These are phyloP conservation scores for Coprinopsis strossmayeri DNA, from an alignment of 768 basidiomycete genomes.

Conservation along the genomic window DNA sequence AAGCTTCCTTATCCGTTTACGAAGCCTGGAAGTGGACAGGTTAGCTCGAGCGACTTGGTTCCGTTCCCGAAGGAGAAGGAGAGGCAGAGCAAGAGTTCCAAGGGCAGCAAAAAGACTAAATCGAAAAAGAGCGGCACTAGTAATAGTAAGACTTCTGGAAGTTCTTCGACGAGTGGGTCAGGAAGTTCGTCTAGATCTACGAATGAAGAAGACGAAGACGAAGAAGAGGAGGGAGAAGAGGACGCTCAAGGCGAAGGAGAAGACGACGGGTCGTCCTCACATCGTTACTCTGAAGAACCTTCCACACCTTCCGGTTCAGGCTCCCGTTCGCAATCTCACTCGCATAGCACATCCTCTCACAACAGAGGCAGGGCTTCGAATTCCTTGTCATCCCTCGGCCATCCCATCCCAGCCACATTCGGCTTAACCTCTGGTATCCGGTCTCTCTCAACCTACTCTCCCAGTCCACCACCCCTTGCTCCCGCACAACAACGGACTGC, in stretches of 20 bases:
- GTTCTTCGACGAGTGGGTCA: constrained; percentile 16
- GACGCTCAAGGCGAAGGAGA: constrained; percentile 27
- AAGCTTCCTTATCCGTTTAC: constrained; percentile 68
- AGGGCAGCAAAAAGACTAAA: constrained; percentile 13
- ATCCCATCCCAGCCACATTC: constrained; percentile 51
- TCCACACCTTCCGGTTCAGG: constrained; percentile 1
- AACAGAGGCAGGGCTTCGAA: constrained; percentile 60
- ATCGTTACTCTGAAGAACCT: constrained; percentile 8
- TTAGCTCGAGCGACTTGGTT: constrained; percentile 54
- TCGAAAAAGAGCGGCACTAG: constrained; percentile 13
- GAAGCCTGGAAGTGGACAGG: constrained; percentile 47
- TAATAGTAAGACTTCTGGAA: constrained; percentile 10
- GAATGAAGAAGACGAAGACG: constrained; percentile 14
- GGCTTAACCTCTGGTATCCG: neutral
- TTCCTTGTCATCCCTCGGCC: constrained; percentile 82
- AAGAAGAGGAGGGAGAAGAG: constrained; percentile 24
- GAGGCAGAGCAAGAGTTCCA: constrained; percentile 16
- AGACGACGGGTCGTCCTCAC: constrained; percentile 17
- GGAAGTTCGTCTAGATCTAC: constrained; percentile 15
- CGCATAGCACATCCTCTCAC: neutral
- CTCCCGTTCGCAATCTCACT: too few relatives aligned
- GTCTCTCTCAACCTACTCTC: neutral
- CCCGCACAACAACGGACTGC: neutral
- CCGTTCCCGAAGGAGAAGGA: constrained; percentile 60
- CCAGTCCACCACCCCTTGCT: neutral